These are phyloP conservation scores for Pyrenochaeta sp. DNA, from an alignment of 2,329 filamentous ascomycete species.

Conservation along the genomic window DNA sequence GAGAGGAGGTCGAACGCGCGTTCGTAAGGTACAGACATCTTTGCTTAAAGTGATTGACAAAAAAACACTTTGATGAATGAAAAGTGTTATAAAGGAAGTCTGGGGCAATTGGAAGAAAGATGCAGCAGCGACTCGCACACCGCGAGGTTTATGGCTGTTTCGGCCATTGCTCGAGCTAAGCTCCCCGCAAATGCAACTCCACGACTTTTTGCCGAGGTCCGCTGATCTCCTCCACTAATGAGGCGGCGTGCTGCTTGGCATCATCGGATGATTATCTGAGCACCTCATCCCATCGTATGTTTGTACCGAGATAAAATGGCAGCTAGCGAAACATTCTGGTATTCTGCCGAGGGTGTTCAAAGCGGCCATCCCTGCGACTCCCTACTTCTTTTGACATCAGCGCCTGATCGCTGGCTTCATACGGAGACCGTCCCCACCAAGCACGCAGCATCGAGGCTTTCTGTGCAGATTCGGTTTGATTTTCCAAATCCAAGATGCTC, in stretches of 20 bases:
- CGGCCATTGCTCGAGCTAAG: conserved; percentile 20
- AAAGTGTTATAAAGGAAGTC: conserved; percentile 14
- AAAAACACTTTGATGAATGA: background rate
- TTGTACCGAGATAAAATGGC: no score
- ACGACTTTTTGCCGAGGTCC: conserved; percentile 34
- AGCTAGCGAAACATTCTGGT: no score
- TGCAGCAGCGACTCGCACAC: conserved; percentile 25
- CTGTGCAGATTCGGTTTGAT: no score
- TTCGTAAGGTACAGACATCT: conserved; percentile 43
- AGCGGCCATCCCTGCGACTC: no score
- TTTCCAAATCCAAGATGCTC: no score
- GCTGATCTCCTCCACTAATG: conserved; percentile 14
- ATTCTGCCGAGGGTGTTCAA: no score
- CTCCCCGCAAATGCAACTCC: conserved; percentile 16
- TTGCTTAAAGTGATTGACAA: conserved; percentile 5
- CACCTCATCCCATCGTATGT: background rate
- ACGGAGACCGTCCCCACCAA: no score
- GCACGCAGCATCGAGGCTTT: no score
- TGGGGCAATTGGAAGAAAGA: conserved; percentile 24
- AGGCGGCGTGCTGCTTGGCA: conserved; percentile 1
- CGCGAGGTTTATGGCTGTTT: conserved; percentile 27
- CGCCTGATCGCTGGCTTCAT: no score
- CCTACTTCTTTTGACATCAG: no score
- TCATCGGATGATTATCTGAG: conserved; percentile 7
- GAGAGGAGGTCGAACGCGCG: conserved; percentile 37